These are phyloP conservation scores for Lavandula angustifolia DNA, from an alignment of 257 asterid species.

Conservation along the genomic window DNA sequence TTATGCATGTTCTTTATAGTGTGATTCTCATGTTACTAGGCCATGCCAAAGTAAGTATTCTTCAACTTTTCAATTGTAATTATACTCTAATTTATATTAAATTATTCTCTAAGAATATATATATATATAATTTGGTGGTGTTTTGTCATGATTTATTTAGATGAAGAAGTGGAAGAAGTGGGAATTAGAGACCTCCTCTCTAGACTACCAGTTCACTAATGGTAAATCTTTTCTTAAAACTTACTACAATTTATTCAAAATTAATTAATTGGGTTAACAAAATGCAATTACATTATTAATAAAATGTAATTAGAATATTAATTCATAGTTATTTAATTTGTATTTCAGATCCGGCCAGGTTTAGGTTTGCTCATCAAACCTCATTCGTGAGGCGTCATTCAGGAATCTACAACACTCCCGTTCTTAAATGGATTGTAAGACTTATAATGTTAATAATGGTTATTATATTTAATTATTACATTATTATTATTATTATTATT, in stretches of 20 bases:
- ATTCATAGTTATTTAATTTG: neutral
- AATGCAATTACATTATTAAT: too few relatives aligned
- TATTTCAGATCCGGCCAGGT: conserved; percentile 55
- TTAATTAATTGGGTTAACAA: too few relatives aligned
- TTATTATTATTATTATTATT: neutral
- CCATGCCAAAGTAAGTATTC: conserved; percentile 52
- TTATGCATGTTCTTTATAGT: conserved; percentile 52
- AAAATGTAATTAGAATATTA: too few relatives aligned
- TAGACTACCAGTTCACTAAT: conserved; percentile 59
- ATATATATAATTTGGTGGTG: neutral
- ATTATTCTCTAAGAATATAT: neutral
- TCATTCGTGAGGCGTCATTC: conserved; percentile 64
- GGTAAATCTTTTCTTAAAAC: conserved; percentile 41
- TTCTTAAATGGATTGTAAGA: conserved; percentile 62
- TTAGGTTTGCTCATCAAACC: conserved; percentile 67
- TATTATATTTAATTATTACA: neutral
- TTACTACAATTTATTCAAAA: too few relatives aligned
- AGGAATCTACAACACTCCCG: conserved; percentile 49
- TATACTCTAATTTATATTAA: neutral
- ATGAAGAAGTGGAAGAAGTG: conserved; percentile 72
- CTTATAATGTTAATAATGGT: neutral
- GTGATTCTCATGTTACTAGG: conserved; percentile 47
- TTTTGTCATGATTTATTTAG: conserved; percentile 34
- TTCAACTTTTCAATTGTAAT: neutral
- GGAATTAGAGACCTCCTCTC: conserved; percentile 67